Conservation (phyloP, 139 green algal species). For the Ettlia oleoabundans region DNA sequence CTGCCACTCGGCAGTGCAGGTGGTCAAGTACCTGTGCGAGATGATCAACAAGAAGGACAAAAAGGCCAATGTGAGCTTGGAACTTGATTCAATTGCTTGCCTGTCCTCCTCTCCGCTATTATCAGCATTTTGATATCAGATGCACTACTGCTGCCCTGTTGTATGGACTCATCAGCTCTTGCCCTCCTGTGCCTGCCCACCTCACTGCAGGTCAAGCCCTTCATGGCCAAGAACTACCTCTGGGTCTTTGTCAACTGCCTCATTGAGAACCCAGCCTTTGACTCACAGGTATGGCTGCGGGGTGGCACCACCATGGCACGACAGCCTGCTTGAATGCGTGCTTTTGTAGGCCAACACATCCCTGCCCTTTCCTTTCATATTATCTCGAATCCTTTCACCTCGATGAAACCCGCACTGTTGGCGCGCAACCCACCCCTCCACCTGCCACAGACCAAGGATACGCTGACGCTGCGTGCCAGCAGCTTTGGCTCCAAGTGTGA, state of each 20-base stretch:
- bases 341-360: background rate
- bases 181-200: too few species aligned
- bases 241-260: slow-evolving; percentile 98
- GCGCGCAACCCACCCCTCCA: background rate
- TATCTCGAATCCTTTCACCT: too few species aligned
- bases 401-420: too few species aligned
- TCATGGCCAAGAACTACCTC: slow-evolving; percentile 98
- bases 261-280: slow-evolving; percentile 98
- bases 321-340: too few species aligned
- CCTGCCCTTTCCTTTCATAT: too few species aligned
- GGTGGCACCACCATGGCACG: too few species aligned
- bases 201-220: too few species aligned
- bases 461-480: slow-evolving; percentile 83
- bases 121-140: too few species aligned
- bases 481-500: slow-evolving; percentile 96
- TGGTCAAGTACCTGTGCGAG: slow-evolving; percentile 72
- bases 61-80: slow-evolving; percentile 59
- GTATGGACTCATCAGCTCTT: too few species aligned
- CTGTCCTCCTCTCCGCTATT: too few species aligned
- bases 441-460: slow-evolving; percentile 94
- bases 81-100: too few species aligned
- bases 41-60: slow-evolving; percentile 98
- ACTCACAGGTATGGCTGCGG: slow-evolving; percentile 84
- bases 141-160: too few species aligned
- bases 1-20: background rate